phyloP scores from a whole-genome alignment of 2,329 filamentous ascomycete genomes.

The Colletotrichum lindemuthianum region DNA sequence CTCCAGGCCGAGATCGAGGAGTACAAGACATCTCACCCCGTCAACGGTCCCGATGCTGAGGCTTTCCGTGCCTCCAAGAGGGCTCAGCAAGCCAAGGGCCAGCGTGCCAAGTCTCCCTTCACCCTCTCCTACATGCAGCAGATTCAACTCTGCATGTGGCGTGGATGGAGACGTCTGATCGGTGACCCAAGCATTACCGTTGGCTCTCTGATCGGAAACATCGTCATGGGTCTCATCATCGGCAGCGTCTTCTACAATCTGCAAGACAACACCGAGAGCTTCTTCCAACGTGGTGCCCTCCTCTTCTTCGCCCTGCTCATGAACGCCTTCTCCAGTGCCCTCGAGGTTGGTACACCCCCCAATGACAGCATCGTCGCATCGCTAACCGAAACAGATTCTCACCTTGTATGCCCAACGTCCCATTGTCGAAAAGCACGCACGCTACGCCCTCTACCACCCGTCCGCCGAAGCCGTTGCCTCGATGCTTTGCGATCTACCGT shows the following conservation, averaged over 20 bases:
- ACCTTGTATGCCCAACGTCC: conserved; percentile 89
- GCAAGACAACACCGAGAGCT: conserved; percentile 70
- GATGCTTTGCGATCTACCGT: conserved; percentile 87
- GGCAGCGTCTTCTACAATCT: conserved; percentile 85
- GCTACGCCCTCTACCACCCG: conserved; percentile 90
- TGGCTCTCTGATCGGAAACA: conserved; percentile 76
- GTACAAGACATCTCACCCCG: conserved; percentile 63
- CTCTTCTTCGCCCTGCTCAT: conserved; percentile 90
- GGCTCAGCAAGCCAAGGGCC: conserved; percentile 65
- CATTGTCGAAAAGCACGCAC: conserved; percentile 89
- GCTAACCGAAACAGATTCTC: conserved; percentile 66
- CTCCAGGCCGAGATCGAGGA: conserved; percentile 65
- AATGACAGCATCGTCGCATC: conserved; percentile 31
- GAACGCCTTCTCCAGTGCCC: conserved; percentile 83
- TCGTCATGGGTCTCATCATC: conserved; percentile 80
- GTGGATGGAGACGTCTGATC: conserved; percentile 79
- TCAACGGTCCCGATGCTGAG: conserved; percentile 65
- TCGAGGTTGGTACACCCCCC: conserved; percentile 65
- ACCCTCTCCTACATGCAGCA: conserved; percentile 83
- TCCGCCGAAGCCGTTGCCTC: conserved; percentile 88
- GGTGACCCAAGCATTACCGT: conserved; percentile 82
- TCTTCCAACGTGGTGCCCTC: conserved; percentile 81
- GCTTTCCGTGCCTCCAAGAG: conserved; percentile 65
- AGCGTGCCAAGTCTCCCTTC: conserved; percentile 79
- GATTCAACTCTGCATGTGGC: conserved; percentile 80